phyloP scores from a whole-genome alignment of 2,329 filamentous ascomycete species.

The Xylariaceae sp. region DNA sequence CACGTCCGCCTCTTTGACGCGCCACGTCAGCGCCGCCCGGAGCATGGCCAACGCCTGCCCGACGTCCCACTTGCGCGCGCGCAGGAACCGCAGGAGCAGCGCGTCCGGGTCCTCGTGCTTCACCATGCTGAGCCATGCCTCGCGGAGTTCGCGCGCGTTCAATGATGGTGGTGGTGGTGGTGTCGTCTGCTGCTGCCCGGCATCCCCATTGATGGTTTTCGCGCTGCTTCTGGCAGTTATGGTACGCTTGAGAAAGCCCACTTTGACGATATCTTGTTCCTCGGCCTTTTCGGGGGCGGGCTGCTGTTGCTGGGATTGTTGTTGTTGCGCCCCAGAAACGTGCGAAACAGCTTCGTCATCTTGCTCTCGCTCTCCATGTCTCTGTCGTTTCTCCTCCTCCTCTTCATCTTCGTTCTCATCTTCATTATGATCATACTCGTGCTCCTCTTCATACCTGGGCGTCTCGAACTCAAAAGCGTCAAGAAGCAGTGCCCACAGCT shows the following conservation, averaged over 20 bases:
- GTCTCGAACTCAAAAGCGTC: conserved; percentile 56
- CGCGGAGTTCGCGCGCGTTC: conserved; percentile 48
- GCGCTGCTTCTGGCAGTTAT: conserved; percentile 30
- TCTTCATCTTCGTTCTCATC: too few species aligned
- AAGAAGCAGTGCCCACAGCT: conserved; percentile 71
- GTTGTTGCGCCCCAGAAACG: too few species aligned
- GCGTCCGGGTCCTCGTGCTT: conserved; percentile 91
- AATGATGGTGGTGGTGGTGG: too few species aligned
- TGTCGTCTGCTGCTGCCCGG: too few species aligned
- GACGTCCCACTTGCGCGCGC: conserved; percentile 87
- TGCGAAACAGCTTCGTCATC: not conserved
- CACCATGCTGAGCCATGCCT: conserved; percentile 77
- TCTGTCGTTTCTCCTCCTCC: not conserved
- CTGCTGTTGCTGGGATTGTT: too few species aligned
- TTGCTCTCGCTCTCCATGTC: not conserved
- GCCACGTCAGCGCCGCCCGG: conserved; percentile 85
- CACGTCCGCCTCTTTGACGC: conserved; percentile 73
- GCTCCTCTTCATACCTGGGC: conserved; percentile 3
- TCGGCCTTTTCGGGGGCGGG: conserved; percentile 1
- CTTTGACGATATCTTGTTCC: conserved; percentile 8
- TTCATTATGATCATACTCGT: conserved; percentile 6
- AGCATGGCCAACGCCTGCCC: conserved; percentile 87
- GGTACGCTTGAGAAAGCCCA: not conserved
- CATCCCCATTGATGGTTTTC: not conserved
- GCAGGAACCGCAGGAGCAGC: conserved; percentile 69